Evolutionary conservation across 129 eudicot species (phyloP).

Genomic region (Apium graveolens): DNA sequence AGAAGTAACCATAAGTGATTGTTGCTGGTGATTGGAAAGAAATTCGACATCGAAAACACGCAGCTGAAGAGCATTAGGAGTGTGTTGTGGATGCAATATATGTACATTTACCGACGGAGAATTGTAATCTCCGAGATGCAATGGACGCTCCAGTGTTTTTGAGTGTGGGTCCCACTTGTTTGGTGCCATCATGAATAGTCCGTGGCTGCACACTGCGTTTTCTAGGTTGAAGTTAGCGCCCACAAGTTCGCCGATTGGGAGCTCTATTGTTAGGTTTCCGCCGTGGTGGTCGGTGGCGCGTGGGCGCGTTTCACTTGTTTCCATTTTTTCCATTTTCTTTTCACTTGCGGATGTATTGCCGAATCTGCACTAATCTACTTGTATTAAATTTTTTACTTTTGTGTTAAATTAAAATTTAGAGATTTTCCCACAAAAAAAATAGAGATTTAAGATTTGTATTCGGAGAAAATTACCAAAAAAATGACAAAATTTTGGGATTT

Average conservation of each 20-base stretch:
- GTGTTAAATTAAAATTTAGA: no score
- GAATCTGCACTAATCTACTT: no score
- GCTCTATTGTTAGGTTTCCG: slow-evolving; percentile 34
- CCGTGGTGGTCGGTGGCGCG: slow-evolving; percentile 11
- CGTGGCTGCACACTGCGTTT: slow-evolving; percentile 85
- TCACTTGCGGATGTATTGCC: no score
- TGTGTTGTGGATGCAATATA: slow-evolving; percentile 39
- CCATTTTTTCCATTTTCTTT: neutral
- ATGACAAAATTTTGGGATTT: no score
- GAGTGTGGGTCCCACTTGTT: slow-evolving; percentile 67
- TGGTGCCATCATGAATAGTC: slow-evolving; percentile 88
- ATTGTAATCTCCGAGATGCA: slow-evolving; percentile 36
- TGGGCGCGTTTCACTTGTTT: neutral
- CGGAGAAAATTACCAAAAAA: no score
- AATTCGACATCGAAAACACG: slow-evolving; percentile 39
- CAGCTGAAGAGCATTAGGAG: slow-evolving; percentile 34
- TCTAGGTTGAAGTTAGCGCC: slow-evolving; percentile 38
- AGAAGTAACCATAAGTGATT: slow-evolving; percentile 20
- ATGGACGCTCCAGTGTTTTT: slow-evolving; percentile 62
- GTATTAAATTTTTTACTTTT: no score
- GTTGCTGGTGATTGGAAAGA: slow-evolving; percentile 36
- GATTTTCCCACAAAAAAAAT: no score
- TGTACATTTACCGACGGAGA: slow-evolving; percentile 36
- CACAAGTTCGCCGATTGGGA: slow-evolving; percentile 29
- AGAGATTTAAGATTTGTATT: no score